Percentiles rank a stretch among this genome's conserved stretches.
These are phyloP conservation scores for Luffa acutangula DNA, from an alignment of 306 rosid species.

Conservation along the genomic window DNA sequence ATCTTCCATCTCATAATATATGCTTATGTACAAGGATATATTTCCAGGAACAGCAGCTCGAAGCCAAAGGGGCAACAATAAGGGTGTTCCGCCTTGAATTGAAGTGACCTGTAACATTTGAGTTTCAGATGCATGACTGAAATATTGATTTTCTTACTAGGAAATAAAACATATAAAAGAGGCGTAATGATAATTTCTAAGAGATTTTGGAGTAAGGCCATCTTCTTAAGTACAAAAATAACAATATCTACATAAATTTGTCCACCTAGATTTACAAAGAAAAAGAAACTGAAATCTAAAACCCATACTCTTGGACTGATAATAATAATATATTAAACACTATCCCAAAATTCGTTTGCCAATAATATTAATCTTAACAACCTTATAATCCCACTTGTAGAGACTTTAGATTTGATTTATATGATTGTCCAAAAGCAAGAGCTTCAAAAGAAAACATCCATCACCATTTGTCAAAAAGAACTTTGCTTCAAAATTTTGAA, in stretches of 20 bases:
- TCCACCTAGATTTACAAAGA: background rate
- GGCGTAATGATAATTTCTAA: background rate
- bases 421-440: background rate
- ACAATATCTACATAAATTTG: background rate
- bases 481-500: background rate
- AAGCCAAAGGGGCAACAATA: slow-evolving; percentile 94
- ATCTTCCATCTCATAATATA: slow-evolving; percentile 87
- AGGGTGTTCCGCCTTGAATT: slow-evolving; percentile 54
- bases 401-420: background rate
- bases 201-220: background rate
- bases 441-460: background rate
- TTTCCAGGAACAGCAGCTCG: slow-evolving; percentile 91
- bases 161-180: slow-evolving; percentile 10
- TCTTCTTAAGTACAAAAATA: background rate
- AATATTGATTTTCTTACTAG: slow-evolving; percentile 10
- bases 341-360: background rate
- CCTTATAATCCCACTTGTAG: background rate
- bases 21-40: slow-evolving; percentile 56
- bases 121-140: slow-evolving; percentile 19
- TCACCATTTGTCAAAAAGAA: background rate
- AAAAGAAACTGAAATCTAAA: background rate
- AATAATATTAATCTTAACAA: background rate
- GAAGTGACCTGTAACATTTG: slow-evolving; percentile 45
- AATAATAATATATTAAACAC: background rate
- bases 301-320: background rate